Percentiles rank a stretch among this genome's conserved stretches.
Evolutionary conservation across 2,329 filamentous ascomycete genomes (phyloP).

Genomic region (Epichloe coenophiala): DNA sequence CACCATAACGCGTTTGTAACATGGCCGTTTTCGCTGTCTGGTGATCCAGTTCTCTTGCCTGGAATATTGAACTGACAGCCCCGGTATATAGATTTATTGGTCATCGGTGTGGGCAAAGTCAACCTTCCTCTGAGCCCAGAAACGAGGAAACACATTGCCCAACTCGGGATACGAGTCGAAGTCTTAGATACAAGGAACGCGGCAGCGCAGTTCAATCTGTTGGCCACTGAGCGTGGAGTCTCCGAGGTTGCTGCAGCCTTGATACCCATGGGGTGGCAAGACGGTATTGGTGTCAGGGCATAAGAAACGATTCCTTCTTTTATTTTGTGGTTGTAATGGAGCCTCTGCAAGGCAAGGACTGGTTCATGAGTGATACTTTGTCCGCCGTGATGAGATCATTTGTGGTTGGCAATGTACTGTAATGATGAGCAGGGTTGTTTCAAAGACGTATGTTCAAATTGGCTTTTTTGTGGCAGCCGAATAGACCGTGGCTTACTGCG

Average conservation of each 20-base stretch:
- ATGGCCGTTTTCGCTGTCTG: neutral
- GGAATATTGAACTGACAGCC: neutral
- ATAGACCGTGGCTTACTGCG: too few species aligned
- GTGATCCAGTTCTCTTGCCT: neutral
- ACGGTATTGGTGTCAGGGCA: slow-evolving; percentile 32
- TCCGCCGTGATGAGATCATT: neutral
- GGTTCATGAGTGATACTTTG: neutral
- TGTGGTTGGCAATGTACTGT: too few species aligned
- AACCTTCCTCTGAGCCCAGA: slow-evolving; percentile 66
- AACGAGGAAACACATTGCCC: slow-evolving; percentile 58
- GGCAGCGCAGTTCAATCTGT: slow-evolving; percentile 82
- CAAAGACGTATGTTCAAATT: too few species aligned
- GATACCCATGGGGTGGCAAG: slow-evolving; percentile 73
- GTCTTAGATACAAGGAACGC: slow-evolving; percentile 88
- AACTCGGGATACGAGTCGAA: slow-evolving; percentile 73
- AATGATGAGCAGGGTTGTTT: too few species aligned
- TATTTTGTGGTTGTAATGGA: neutral
- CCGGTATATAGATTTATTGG: slow-evolving; percentile 54
- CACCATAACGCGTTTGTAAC: neutral
- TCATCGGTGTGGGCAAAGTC: slow-evolving; percentile 70
- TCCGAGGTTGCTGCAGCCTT: slow-evolving; percentile 75
- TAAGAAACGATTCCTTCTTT: neutral
- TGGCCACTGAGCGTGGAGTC: slow-evolving; percentile 87
- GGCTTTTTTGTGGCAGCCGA: too few species aligned
- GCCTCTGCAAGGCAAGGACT: neutral